Evolutionary conservation across 108 stramenopile genomes (phyloP).

Genomic region (Nitzschia sp.): DNA sequence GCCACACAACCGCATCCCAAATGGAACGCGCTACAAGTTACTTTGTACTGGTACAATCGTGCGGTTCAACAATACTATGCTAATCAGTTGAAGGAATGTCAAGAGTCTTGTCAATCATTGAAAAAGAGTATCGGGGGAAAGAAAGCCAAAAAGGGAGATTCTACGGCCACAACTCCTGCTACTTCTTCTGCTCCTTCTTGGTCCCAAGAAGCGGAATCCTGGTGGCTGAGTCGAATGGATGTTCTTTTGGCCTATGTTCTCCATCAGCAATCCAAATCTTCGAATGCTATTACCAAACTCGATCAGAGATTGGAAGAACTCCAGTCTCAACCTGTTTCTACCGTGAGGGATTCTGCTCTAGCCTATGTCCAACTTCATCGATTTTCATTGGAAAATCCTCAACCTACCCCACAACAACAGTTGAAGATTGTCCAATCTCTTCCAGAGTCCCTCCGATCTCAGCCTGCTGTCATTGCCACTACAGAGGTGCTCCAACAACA

Average conservation of each 20-base stretch:
- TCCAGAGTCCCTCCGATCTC: constrained; percentile 46
- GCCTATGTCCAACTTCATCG: constrained; percentile 34
- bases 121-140: background rate
- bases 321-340: constrained; percentile 1
- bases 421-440: constrained; percentile 57
- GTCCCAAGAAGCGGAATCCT: constrained; percentile 13
- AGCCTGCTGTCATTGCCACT: constrained; percentile 57
- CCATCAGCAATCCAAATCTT: constrained; percentile 23
- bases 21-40: constrained; percentile 39
- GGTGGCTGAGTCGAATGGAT: constrained; percentile 43
- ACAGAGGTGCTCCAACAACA: constrained; percentile 43
- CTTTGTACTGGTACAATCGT: constrained; percentile 48
- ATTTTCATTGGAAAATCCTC: constrained; percentile 20
- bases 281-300: constrained; percentile 19
- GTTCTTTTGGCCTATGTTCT: constrained; percentile 35
- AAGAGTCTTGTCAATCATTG: constrained; percentile 33
- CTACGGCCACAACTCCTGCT: background rate
- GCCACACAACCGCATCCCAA: constrained; percentile 30
- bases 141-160: constrained; percentile 13
- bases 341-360: constrained; percentile 29
- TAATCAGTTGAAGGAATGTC: constrained; percentile 38
- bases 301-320: constrained; percentile 14
- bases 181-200: background rate
- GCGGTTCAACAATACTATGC: constrained; percentile 26
- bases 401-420: constrained; percentile 16